Percentiles rank a stretch among this genome's conserved stretches.
These are phyloP conservation scores for Cucurbita moschata DNA, from an alignment of 306 rosid species.

Conservation along the genomic window DNA sequence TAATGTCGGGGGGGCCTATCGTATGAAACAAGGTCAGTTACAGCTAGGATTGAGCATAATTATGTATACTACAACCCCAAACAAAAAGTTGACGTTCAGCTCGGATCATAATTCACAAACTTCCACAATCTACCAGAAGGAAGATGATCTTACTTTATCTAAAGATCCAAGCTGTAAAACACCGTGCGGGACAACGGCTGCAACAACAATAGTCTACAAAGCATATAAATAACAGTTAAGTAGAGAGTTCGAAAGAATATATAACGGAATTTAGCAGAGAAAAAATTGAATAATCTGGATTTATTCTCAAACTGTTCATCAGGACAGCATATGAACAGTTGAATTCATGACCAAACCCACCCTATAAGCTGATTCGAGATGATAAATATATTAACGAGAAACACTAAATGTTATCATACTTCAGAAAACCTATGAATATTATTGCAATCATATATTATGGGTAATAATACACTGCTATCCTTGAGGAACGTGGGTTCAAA, in stretches of 20 bases:
- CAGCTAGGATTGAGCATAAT: background rate
- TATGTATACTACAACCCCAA: background rate
- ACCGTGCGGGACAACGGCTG: conserved; percentile 73
- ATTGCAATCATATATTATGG: background rate
- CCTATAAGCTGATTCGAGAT: background rate
- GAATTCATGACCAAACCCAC: background rate
- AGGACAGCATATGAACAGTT: background rate
- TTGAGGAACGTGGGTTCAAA: background rate
- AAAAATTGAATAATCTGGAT: background rate
- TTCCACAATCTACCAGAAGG: conserved; percentile 3
- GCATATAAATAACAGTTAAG: conserved; percentile 10
- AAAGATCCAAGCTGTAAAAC: conserved; percentile 90
- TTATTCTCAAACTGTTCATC: background rate
- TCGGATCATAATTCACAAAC: conserved; percentile 6
- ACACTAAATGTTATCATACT: background rate
- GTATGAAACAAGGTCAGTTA: background rate
- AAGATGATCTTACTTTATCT: conserved; percentile 40
- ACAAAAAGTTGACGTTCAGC: background rate
- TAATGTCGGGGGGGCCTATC: background rate
- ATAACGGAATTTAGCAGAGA: background rate
- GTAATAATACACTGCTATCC: background rate
- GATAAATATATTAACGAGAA: background rate
- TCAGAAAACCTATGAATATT: background rate
- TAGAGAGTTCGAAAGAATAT: background rate
- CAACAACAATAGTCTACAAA: conserved; percentile 63